Evolutionary conservation across 345 rosid genomes (phyloP).

Genomic region (Diplotaxis tenuifolia): DNA sequence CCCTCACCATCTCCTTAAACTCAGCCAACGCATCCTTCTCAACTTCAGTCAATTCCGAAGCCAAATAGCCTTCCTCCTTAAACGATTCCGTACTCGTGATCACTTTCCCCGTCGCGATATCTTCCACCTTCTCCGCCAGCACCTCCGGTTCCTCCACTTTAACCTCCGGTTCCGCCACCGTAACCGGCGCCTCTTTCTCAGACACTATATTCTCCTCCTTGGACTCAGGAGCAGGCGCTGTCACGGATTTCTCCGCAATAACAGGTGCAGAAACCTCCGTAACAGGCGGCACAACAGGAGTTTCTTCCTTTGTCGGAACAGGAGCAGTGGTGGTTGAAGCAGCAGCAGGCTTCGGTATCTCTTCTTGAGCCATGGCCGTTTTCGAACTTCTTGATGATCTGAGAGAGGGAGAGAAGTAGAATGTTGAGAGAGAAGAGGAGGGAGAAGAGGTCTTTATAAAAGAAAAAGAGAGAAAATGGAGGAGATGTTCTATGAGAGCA

Average conservation of each 20-base stretch:
- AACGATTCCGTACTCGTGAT: conserved; percentile 50
- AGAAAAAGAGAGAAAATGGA: conserved; percentile 25
- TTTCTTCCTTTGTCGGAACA: conserved; percentile 29
- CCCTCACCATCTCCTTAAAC: conserved; percentile 50
- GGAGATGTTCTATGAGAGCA: conserved; percentile 27
- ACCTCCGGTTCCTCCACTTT: conserved; percentile 31
- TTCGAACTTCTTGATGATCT: background rate
- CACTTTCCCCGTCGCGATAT: conserved; percentile 17
- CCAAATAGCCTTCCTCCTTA: conserved; percentile 68
- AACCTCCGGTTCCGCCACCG: conserved; percentile 22
- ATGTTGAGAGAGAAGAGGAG: conserved; percentile 13
- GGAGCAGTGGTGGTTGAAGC: conserved; percentile 22
- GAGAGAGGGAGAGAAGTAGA: conserved; percentile 7
- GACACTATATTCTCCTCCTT: conserved; percentile 39
- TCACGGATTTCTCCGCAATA: conserved; percentile 25
- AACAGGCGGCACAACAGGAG: conserved; percentile 29
- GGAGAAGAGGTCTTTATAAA: conserved; percentile 13
- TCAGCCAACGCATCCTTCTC: conserved; percentile 58
- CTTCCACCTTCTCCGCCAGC: conserved; percentile 25
- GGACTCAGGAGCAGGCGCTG: conserved; percentile 12
- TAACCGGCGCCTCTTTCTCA: conserved; percentile 20
- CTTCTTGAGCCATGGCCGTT: conserved; percentile 40
- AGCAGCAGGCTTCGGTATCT: conserved; percentile 34
- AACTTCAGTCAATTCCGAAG: conserved; percentile 48
- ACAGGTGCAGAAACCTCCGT: conserved; percentile 36